Conservation (phyloP, 2,329 filamentous ascomycete genomes). For the Orbilia brochopaga region DNA sequence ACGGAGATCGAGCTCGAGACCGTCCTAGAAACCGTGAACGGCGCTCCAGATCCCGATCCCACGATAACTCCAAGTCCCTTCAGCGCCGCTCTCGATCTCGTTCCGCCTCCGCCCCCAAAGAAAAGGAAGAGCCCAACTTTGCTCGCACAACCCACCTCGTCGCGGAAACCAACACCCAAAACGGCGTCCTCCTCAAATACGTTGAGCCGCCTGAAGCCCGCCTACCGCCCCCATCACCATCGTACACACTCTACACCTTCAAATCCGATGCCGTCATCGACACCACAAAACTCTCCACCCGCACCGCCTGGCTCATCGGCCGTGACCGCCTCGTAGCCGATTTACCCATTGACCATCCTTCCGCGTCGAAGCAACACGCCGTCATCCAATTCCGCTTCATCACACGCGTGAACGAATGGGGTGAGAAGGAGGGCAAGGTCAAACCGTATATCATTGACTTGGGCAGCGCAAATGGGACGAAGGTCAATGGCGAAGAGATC, state of each 20-base stretch:
- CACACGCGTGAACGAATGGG: conserved; percentile 82
- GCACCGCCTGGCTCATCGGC: conserved; percentile 90
- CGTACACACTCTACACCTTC: conserved; percentile 93
- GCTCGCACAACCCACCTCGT: conserved; percentile 79
- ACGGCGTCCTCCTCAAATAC: conserved; percentile 88
- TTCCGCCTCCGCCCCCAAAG: conserved; percentile 66
- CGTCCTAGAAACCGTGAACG: conserved; percentile 1
- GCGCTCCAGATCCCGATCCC: conserved; percentile 17
- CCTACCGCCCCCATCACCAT: conserved; percentile 77
- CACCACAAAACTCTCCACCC: conserved; percentile 71
- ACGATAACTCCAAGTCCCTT: conserved; percentile 8
- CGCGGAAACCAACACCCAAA: conserved; percentile 83
- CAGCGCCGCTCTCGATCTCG: neutral
- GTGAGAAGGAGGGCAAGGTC: conserved; percentile 78
- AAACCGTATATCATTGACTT: conserved; percentile 91
- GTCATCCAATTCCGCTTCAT: conserved; percentile 90
- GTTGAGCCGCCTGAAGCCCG: conserved; percentile 92
- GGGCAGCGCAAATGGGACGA: conserved; percentile 89
- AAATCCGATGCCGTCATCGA: conserved; percentile 81
- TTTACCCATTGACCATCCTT: conserved; percentile 83
- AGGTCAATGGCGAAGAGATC: conserved; percentile 75
- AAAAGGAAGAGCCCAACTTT: conserved; percentile 92
- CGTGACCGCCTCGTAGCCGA: conserved; percentile 82
- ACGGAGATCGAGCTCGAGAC: neutral
- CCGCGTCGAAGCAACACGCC: conserved; percentile 92